phyloP scores from a whole-genome alignment of 2,329 filamentous ascomycete species.

The Penicillium sp. region DNA sequence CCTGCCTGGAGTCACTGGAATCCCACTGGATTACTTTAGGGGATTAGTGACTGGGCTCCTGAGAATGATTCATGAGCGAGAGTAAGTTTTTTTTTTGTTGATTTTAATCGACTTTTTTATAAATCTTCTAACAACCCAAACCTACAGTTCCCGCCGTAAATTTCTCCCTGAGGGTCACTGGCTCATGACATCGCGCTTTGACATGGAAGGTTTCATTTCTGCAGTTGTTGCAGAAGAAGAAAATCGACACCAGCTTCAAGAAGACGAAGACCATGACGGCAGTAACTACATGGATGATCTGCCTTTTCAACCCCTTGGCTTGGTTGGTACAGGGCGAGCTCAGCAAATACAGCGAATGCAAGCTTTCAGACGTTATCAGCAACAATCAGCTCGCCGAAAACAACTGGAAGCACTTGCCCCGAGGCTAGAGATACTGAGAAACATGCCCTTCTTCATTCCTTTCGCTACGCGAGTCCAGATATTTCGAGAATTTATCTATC shows the following conservation, averaged over 20 bases:
- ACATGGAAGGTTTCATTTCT: slow-evolving; percentile 82
- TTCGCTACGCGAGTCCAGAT: slow-evolving; percentile 89
- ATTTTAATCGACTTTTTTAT: slow-evolving; percentile 9
- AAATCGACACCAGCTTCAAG: slow-evolving; percentile 64
- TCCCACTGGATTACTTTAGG: slow-evolving; percentile 75
- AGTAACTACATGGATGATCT: slow-evolving; percentile 40
- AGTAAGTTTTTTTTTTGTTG: slow-evolving; percentile 42
- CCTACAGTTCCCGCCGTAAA: slow-evolving; percentile 63
- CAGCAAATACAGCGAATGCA: slow-evolving; percentile 62
- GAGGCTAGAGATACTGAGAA: slow-evolving; percentile 82
- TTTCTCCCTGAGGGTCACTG: slow-evolving; percentile 84
- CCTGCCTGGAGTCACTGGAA: slow-evolving; percentile 62
- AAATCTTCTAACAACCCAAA: background rate
- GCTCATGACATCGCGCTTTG: slow-evolving; percentile 85
- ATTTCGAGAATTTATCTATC: slow-evolving; percentile 83
- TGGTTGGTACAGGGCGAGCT: slow-evolving; percentile 57
- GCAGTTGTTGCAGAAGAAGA: slow-evolving; percentile 87
- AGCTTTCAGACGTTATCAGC: slow-evolving; percentile 59
- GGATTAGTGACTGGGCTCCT: slow-evolving; percentile 75
- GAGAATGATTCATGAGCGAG: slow-evolving; percentile 86
- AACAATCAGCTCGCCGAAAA: slow-evolving; percentile 64
- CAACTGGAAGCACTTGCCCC: slow-evolving; percentile 77
- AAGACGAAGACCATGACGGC: slow-evolving; percentile 56
- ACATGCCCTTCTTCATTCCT: slow-evolving; percentile 95
- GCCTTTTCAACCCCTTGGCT: slow-evolving; percentile 31